Percentiles rank a stretch among this genome's conserved stretches.
Evolutionary conservation across 371 early-diverging fungal genomes (phyloP).

Genomic region (Mucor lusitanicus): DNA sequence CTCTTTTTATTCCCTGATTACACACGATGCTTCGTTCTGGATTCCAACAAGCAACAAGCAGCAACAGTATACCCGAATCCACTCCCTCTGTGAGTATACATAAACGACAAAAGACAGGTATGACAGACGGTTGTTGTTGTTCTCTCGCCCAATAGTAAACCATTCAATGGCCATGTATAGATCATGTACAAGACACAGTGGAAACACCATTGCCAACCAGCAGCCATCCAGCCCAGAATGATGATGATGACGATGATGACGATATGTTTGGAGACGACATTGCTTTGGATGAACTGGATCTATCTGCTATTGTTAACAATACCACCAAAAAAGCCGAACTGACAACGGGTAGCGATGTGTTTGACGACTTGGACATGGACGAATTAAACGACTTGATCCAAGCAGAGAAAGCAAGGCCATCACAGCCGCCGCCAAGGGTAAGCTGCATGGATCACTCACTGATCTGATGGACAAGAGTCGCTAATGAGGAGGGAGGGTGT

Average conservation of each 20-base stretch:
- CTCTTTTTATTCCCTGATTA: background rate
- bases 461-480: background rate
- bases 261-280: slow-evolving; percentile 50
- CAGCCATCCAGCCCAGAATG: background rate
- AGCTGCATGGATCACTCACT: background rate
- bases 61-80: background rate
- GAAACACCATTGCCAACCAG: background rate
- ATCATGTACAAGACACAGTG: background rate
- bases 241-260: slow-evolving; percentile 30
- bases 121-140: no score
- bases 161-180: background rate
- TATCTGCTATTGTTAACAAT: background rate
- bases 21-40: background rate
- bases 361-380: slow-evolving; percentile 14
- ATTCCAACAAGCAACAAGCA: background rate
- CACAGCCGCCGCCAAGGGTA: background rate
- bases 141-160: no score
- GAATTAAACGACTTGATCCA: slow-evolving; percentile 1
- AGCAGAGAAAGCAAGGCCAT: background rate
- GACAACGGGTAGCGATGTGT: background rate
- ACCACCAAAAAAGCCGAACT: background rate
- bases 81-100: background rate
- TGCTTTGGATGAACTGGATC: slow-evolving; percentile 31
- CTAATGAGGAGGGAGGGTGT: no score
- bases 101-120: slow-evolving; percentile 9